These are phyloP conservation scores for Wickerhamomyces kurtzmanii DNA, from an alignment of 805 yeast species.

Conservation along the genomic window DNA sequence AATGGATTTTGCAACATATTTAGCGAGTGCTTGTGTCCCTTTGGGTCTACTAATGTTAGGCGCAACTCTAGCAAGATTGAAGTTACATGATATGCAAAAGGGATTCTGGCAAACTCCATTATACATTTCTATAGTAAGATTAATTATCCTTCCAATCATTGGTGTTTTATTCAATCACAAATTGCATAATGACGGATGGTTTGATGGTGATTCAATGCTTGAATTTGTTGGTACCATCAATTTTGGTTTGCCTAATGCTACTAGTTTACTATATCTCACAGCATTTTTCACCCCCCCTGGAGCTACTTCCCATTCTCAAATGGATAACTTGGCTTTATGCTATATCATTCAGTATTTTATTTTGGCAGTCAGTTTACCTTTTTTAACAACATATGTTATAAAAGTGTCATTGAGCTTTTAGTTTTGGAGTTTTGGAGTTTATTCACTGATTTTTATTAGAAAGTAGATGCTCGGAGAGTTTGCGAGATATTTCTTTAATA, in stretches of 20 bases:
- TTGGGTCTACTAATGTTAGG: constrained; percentile 79
- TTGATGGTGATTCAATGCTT: constrained; percentile 40
- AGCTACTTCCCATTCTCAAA: constrained; percentile 32
- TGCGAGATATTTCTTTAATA: too few relatives aligned
- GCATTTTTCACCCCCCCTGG: constrained; percentile 76
- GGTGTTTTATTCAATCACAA: constrained; percentile 62
- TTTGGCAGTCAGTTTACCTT: constrained; percentile 61
- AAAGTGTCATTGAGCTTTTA: too few relatives aligned
- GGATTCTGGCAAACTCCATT: constrained; percentile 65
- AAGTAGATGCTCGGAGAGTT: too few relatives aligned
- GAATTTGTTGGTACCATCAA: constrained; percentile 67
- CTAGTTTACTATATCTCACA: constrained; percentile 79
- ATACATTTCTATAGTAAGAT: constrained; percentile 43
- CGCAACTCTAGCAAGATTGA: constrained; percentile 76
- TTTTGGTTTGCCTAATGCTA: constrained; percentile 84
- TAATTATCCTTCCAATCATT: constrained; percentile 70
- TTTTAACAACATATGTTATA: too few relatives aligned
- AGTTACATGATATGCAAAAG: constrained; percentile 46
- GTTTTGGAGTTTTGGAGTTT: constrained; percentile 1
- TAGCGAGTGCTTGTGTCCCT: constrained; percentile 88
- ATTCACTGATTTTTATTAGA: too few relatives aligned
- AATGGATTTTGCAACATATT: constrained; percentile 70
- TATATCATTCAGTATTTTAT: constrained; percentile 63
- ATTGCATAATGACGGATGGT: constrained; percentile 59
- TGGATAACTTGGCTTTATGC: constrained; percentile 73